Evolutionary conservation across 345 rosid species (phyloP), one percentile per base, ranked within the genome.

Genomic region (Sisymbrium altissimum): DNA sequence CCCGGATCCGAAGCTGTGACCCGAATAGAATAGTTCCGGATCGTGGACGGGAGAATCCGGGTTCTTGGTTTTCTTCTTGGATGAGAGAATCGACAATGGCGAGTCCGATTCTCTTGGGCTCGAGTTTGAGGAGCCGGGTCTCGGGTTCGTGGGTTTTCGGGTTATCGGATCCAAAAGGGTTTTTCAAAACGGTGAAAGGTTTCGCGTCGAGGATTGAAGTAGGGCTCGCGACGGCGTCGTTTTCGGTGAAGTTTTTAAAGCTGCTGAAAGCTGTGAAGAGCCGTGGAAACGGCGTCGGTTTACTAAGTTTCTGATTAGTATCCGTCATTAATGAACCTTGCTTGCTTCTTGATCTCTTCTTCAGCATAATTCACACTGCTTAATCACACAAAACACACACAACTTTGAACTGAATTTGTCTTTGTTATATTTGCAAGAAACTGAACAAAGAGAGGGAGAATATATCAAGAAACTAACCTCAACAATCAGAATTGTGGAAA

Each of bases 201-300:
- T 88, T 90, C 59, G 82, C 69, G 77, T 93, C 98, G 48, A 93
- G 98, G 48, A 85, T 90, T 5, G 98, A 93, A 63, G 93, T 93
- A 27, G 98, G 98, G 59, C 98, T 93, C 52, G 88, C 84, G 29
- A 82, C 74, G 5, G 81, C 70, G 55, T 87, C 90, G 36, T 81
- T 57, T 17, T 79, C 69, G 18, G 97, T 72, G 73, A 84, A 77
- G 55, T 72, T 76, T 76, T 88, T 88, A 15, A 87, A 77, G 73
- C 79, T 69, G 64, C 68, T 64, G 50, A 89, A 84, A 66, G 86
- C 85, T 62, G 89, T 77, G 61, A 90, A 86, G 74, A 89, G 68
- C 54, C 86, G 82, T 18, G 98, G 89, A 81, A 86, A 85, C 6
- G 91, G 87, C 59, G 83, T 71, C 56, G 83, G 78, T 49, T 81